Evolutionary conservation across 2,329 filamentous ascomycete species (phyloP).

Genomic region (Fusarium chlamydosporum): DNA sequence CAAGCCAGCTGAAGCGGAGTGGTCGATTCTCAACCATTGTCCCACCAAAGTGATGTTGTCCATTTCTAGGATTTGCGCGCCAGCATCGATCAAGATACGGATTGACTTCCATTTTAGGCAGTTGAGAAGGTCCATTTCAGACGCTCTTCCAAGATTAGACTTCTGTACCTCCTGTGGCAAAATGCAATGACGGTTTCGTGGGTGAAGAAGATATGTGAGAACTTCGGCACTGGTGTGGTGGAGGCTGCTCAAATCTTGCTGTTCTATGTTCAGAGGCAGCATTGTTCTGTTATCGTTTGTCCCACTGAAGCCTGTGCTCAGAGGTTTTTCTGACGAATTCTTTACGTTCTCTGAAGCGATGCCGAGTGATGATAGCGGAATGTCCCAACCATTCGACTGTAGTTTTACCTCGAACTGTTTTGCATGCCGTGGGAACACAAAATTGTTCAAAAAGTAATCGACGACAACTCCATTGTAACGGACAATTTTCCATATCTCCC

Average conservation of each 20-base stretch:
- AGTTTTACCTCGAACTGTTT: conserved; percentile 76
- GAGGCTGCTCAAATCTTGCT: conserved; percentile 71
- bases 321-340: conserved; percentile 20
- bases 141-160: conserved; percentile 60
- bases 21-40: conserved; percentile 65
- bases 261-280: conserved; percentile 72
- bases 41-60: conserved; percentile 65
- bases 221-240: conserved; percentile 75
- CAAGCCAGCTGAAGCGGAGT: conserved; percentile 63
- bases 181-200: conserved; percentile 64
- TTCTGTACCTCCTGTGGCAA: conserved; percentile 51
- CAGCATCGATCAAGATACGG: conserved; percentile 73
- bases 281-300: conserved; percentile 76
- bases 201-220: conserved; percentile 69
- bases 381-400: conserved; percentile 77
- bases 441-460: conserved; percentile 73
- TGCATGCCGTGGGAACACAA: conserved; percentile 76
- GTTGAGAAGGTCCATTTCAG: conserved; percentile 53
- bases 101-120: conserved; percentile 53
- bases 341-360: background rate
- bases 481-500: conserved; percentile 67
- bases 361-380: conserved; percentile 63
- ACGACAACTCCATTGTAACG: conserved; percentile 65
- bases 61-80: conserved; percentile 74
- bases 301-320: conserved; percentile 79